Conservation (phyloP, 306 rosid genomes). For the Prunus salicina region DNA sequence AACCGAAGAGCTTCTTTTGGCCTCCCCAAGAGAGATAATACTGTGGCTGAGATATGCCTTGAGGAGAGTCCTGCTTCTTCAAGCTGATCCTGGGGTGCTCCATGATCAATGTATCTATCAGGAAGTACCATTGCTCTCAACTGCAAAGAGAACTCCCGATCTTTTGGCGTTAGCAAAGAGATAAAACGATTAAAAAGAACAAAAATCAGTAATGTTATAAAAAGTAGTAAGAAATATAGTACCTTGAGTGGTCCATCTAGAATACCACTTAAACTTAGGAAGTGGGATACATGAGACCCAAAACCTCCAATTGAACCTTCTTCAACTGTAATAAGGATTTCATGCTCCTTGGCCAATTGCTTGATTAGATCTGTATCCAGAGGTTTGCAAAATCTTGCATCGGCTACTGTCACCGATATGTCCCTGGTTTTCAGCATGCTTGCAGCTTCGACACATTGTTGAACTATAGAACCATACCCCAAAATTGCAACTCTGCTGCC, state of each 20-base stretch:
- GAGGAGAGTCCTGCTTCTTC: constrained; percentile 80
- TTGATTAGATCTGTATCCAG: constrained; percentile 65
- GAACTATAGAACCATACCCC: constrained; percentile 80
- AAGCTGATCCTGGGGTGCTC: constrained; percentile 64
- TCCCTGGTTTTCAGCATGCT: constrained; percentile 46
- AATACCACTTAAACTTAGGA: constrained; percentile 69
- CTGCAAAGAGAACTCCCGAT: constrained; percentile 37
- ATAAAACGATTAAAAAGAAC: neutral
- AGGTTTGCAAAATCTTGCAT: constrained; percentile 96
- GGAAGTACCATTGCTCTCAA: constrained; percentile 90
- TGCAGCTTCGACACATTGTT: constrained; percentile 70
- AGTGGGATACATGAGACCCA: constrained; percentile 88
- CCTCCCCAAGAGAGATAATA: constrained; percentile 62
- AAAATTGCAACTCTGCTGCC: constrained; percentile 71
- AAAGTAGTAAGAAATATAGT: constrained; percentile 8
- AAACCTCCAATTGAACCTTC: constrained; percentile 95
- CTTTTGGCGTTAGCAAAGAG: constrained; percentile 3
- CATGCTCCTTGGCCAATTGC: constrained; percentile 70
- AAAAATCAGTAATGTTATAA: neutral
- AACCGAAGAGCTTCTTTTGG: constrained; percentile 68
- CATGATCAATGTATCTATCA: constrained; percentile 88
- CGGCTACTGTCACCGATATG: constrained; percentile 69
- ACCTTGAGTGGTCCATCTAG: constrained; percentile 85
- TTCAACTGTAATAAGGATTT: constrained; percentile 74
- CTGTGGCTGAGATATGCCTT: constrained; percentile 69